Base-by-base conservation (phyloP, 2,329 filamentous ascomycete species). In the Monilinia polystroma region DNA sequence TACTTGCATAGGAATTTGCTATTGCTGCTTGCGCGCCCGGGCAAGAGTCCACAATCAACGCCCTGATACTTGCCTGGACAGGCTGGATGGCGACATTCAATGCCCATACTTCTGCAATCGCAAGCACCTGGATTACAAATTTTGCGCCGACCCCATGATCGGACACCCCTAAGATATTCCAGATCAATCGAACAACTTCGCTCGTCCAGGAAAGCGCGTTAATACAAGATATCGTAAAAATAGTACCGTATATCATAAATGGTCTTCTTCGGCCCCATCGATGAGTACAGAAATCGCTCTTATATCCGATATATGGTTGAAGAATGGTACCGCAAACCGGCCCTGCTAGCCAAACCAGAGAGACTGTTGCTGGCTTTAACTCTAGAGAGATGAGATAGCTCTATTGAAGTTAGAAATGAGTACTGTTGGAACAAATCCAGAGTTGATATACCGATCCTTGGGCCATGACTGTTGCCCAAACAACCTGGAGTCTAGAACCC, bases 221-320 rank as follows among this genome's bases (percentile, higher is more conserved):
- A 14, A 56, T 56, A 11, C 80, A 83, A 4, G 80, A 52, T 23
- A 83, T 81, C 45, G 82, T 84, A 12, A 80, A 80, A 43, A 78
- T 68, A 20, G 81, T 79, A 56, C 83, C 83, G 29, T 78, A 80
- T 11, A 83, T 67, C 63, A 85, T 83, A 73, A 84, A 85, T 0
- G 83, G 83, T 23, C 80, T 78, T 68, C 83, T 77, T 72, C 81
- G 81, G 59, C 83, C 83, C 68, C 68, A 70, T 8, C 16, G 14
- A 76, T 79, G 83, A 38, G 75, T 76, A 26, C 78, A 79, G 23
- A 79, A 76, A 74, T 85, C 83, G 66, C 82, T 84, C 70, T 81
- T 80, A 70, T 82, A 77, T 18, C 83, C 83, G 47, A 85, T 79
- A 67, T 83, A 83, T 11, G 83, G 83, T 70, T 85, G 83, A 1